phyloP scores from a whole-genome alignment of 768 basidiomycete species.

The Psilocybe tampanensis region DNA sequence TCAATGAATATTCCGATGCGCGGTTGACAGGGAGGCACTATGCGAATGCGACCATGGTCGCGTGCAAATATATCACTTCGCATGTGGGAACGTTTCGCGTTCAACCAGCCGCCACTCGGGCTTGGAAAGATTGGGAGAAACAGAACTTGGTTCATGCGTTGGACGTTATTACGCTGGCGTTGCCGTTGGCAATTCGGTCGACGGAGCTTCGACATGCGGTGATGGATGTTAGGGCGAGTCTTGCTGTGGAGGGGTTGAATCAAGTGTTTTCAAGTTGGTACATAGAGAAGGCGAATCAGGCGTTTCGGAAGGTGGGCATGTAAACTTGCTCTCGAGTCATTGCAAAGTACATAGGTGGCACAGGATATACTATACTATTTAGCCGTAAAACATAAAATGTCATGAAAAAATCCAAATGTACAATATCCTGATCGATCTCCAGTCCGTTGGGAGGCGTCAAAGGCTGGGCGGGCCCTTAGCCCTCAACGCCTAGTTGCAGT shows the following conservation, averaged over 20 bases:
- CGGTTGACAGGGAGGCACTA: neutral
- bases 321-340: too few relatives aligned
- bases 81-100: neutral
- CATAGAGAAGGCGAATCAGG: too few relatives aligned
- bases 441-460: too few relatives aligned
- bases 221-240: neutral
- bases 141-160: neutral
- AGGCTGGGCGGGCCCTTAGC: too few relatives aligned
- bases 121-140: neutral
- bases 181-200: neutral
- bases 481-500: slow-evolving; percentile 48
- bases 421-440: too few relatives aligned
- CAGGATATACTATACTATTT: too few relatives aligned
- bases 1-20: too few relatives aligned
- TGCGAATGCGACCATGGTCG: neutral
- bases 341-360: too few relatives aligned
- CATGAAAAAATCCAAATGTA: too few relatives aligned
- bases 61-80: neutral
- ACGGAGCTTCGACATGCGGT: neutral
- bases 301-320: too few relatives aligned
- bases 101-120: neutral
- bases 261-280: too few relatives aligned
- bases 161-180: neutral
- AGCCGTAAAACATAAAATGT: too few relatives aligned
- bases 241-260: neutral